Evolutionary conservation across 257 asterid genomes (phyloP).

Genomic region (Solanum chiquidenum): DNA sequence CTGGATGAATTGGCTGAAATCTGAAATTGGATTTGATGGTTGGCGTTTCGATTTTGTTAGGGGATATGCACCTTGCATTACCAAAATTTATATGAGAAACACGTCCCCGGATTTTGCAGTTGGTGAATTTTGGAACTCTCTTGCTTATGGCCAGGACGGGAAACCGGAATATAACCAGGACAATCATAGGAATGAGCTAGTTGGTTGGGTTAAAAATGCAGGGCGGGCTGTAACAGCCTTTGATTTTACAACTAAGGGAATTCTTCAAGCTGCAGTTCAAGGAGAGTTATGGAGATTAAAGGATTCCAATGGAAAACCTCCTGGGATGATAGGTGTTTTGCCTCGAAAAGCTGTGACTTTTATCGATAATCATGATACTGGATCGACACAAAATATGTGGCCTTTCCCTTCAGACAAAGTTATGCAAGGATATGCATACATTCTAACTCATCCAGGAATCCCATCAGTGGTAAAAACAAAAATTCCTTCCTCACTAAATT

Average conservation of each 20-base stretch:
- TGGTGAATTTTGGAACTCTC: constrained; percentile 32
- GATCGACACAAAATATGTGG: constrained; percentile 57
- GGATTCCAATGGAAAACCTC: constrained; percentile 50
- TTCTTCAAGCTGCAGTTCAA: constrained; percentile 63
- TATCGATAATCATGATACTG: constrained; percentile 81
- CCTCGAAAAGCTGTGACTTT: constrained; percentile 71
- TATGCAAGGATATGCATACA: constrained; percentile 70
- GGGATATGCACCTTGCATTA: constrained; percentile 50
- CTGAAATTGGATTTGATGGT: constrained; percentile 64
- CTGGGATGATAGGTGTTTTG: constrained; percentile 67
- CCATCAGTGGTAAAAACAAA: constrained; percentile 34
- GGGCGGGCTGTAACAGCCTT: constrained; percentile 57
- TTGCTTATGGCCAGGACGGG: background rate
- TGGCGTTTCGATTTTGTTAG: constrained; percentile 70
- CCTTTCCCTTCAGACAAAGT: constrained; percentile 78
- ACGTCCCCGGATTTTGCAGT: constrained; percentile 67
- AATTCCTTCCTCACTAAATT: background rate
- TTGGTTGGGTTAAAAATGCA: constrained; percentile 29
- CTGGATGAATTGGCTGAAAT: constrained; percentile 88
- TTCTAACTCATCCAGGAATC: constrained; percentile 79
- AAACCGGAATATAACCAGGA: constrained; percentile 34
- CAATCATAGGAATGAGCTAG: constrained; percentile 35
- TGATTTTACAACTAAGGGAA: constrained; percentile 77
- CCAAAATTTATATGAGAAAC: constrained; percentile 48
- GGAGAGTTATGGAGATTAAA: constrained; percentile 71